Percentiles rank a stretch among this genome's conserved stretches.
These are phyloP conservation scores for Echium plantagineum DNA, from an alignment of 257 asterid species.

Conservation along the genomic window DNA sequence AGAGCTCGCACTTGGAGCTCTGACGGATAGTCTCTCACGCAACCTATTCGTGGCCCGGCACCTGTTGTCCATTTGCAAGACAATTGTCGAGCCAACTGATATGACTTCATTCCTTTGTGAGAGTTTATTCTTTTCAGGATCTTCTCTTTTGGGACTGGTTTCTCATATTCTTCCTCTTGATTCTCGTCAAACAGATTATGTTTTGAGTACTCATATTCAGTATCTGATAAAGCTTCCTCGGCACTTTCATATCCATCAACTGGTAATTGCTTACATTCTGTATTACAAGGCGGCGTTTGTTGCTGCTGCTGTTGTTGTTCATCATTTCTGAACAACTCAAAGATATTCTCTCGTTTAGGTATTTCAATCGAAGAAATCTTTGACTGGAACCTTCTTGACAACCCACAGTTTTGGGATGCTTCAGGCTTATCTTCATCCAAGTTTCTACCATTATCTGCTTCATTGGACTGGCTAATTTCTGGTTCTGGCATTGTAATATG, in stretches of 20 bases:
- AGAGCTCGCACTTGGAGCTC: constrained; percentile 66
- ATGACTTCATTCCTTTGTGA: constrained; percentile 56
- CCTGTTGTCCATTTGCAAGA: constrained; percentile 91
- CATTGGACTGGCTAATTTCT: constrained; percentile 18
- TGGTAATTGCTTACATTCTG: constrained; percentile 21
- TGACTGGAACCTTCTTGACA: constrained; percentile 35
- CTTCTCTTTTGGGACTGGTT: constrained; percentile 47
- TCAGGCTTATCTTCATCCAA: constrained; percentile 6
- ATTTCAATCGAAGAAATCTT: constrained; percentile 50
- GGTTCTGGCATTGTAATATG: constrained; percentile 42
- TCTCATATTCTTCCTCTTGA: constrained; percentile 28
- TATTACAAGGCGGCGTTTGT: constrained; percentile 4
- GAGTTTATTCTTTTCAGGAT: constrained; percentile 58
- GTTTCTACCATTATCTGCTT: constrained; percentile 11
- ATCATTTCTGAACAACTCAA: constrained; percentile 29
- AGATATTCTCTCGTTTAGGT: constrained; percentile 28
- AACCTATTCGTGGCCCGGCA: constrained; percentile 89
- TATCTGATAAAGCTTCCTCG: constrained; percentile 36
- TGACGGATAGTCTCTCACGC: constrained; percentile 74
- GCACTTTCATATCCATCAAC: constrained; percentile 67
- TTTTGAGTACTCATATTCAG: constrained; percentile 49
- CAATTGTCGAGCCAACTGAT: constrained; percentile 60
- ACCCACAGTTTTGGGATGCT: constrained; percentile 19
- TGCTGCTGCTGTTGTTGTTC: constrained; percentile 14
- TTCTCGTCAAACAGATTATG: constrained; percentile 44